Evolutionary conservation across 2,329 filamentous ascomycete species (phyloP), one percentile per base, ranked within the genome.

Genomic region (Fusarium avenaceum): DNA sequence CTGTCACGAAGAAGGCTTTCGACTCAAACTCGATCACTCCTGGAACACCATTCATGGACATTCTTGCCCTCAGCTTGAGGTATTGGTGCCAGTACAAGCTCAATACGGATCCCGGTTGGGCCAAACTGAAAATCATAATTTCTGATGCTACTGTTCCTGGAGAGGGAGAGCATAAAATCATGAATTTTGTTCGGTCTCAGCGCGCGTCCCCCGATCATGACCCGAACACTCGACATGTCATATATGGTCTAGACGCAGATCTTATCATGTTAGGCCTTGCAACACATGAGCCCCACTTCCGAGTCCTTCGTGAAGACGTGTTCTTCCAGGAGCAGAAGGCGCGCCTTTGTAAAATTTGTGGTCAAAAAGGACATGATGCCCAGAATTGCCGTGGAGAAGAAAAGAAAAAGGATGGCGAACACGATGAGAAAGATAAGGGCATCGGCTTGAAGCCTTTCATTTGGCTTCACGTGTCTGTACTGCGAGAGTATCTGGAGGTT

Each of bases 51-150:
- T 99, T 99, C 81, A 99, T 99, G 96, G 93, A 97, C 77, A 93
- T 97, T 64, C 87, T 99, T 62, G 94, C 96, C 46, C 84, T 89
- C 56, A 96, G 94, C 78, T 83, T 99, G 74, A 90, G 95, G 74
- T 99, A 97, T 79, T 99, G 96, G 96, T 93, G 93, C 77, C 90
- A 95, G 53, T 98, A 97, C 83, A 99, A 99, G 82, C 87, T 98
- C 70, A 98, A 96, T 80, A 97, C 93, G 26, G 96, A 99, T 78
- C 94, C 95, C 32, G 93, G 91, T 49, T 99, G 96, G 96, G 92
- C 92, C 66, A 94, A 94, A 78, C 85, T 97, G 78, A 99, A 99
- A 85, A 88, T 99, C 78, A 96, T 99, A 79, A 98, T 99, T 71
- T 99, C 96, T 10, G 96, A 99, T 83, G 95, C 96, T 54, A 97